Evolutionary conservation across 345 rosid species (phyloP), one percentile per base, ranked within the genome.

Genomic region (Physaria fendleri): DNA sequence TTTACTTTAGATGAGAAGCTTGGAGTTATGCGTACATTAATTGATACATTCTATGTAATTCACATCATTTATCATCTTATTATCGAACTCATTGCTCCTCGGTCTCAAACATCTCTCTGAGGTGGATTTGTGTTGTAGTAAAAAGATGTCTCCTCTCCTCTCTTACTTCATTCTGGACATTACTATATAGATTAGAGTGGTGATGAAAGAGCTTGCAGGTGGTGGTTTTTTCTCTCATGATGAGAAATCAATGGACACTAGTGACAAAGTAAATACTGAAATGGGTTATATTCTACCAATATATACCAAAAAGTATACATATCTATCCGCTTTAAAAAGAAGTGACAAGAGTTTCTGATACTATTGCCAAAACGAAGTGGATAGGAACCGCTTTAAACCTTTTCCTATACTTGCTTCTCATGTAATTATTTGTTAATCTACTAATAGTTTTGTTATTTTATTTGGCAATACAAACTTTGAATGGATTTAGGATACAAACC

Each of bases 341-440:
- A 40, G 72, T 68, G 9, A 41, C 60, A 15, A 50, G 45, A 42
- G 20, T 14, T 4, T 50, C 60, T 49, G 72, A 54, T 59, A 59
- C 38, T 1, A 43, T 68, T 5, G 64, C 16, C 1, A 66, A 68
- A 29, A 6, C 54, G 9, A 61, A 62, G 1, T 59, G 72, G 66
- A 35, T 53, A 2, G 66, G 54, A 41, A 66, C 72, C 23, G 44
- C 59, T 40, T 22, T 68, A 0, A 68, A 68, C 57, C 14, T 68
- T 16, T 59, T 68, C 52, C 59, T 68, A 4, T 68, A 68, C 41
- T 59, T 57, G 30, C 16, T 59, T 0, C 15, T 57, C 17, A 68
- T 68, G 72, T 68, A 60, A n/a, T n/a, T n/a, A n/a, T n/a, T n/a
- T n/a, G n/a, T n/a, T n/a, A n/a, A n/a, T n/a, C n/a, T n/a, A n/a